Conservation (phyloP, 257 asterid species). For the Cynanchum wilfordii region DNA sequence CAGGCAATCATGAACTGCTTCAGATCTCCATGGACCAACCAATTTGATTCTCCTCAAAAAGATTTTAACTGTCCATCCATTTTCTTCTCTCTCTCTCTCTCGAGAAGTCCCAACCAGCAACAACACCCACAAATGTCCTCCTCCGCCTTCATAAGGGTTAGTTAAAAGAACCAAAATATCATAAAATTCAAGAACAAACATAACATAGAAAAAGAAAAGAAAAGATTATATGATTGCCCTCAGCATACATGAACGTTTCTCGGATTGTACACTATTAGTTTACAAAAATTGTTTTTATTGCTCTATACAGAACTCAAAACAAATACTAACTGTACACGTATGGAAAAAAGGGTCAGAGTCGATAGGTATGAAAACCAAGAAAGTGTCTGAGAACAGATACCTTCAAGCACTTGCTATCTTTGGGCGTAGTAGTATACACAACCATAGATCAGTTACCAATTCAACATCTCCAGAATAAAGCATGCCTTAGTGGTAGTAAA, state of each 20-base stretch:
- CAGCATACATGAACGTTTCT: not conserved
- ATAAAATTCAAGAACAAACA: not conserved
- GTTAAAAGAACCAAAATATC: not conserved
- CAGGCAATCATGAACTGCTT: slow-evolving; percentile 14
- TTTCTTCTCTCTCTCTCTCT: too few relatives aligned
- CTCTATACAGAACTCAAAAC: slow-evolving; percentile 6
- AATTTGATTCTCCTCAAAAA: not conserved
- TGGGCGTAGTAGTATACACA: not conserved
- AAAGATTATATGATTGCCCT: not conserved
- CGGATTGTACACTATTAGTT: not conserved
- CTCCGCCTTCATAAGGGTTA: not conserved
- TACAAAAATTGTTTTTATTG: not conserved
- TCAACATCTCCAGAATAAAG: not conserved
- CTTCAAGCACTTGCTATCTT: not conserved
- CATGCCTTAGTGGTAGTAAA: not conserved
- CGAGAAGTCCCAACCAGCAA: too few relatives aligned
- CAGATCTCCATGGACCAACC: slow-evolving; percentile 13
- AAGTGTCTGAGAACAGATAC: not conserved
- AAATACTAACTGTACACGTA: not conserved
- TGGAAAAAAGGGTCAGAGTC: not conserved
- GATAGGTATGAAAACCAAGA: not conserved
- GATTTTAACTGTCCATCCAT: too few relatives aligned
- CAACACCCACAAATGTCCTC: not conserved
- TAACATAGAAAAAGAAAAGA: too few relatives aligned
- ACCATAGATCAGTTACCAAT: not conserved